These are phyloP conservation scores for Thielaviopsis punctulata DNA, from an alignment of 2,329 filamentous ascomycete species.

Conservation along the genomic window DNA sequence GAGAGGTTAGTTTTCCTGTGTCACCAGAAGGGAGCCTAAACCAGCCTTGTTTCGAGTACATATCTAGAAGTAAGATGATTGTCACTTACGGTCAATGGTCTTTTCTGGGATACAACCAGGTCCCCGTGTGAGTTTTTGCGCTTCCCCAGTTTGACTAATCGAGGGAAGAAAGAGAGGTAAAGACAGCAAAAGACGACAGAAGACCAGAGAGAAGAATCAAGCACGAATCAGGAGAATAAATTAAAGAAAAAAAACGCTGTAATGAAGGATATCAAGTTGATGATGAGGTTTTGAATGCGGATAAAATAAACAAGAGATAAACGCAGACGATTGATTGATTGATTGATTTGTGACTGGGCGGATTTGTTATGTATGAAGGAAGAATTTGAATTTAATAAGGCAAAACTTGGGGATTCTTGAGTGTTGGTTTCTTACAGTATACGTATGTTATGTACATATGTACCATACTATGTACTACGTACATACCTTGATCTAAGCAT, in stretches of 20 bases:
- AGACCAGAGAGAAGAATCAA: background rate
- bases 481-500: too few relatives aligned
- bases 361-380: too few relatives aligned
- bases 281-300: background rate
- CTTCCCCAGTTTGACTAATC: conserved; percentile 42
- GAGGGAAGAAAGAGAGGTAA: background rate
- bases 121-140: conserved; percentile 48
- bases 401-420: background rate
- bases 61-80: background rate
- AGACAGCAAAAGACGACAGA: background rate
- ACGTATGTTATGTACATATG: too few relatives aligned
- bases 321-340: background rate
- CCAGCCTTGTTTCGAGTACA: background rate
- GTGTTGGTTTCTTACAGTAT: too few relatives aligned
- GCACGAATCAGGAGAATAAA: background rate
- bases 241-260: background rate
- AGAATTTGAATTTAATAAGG: too few relatives aligned
- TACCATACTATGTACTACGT: too few relatives aligned
- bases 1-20: conserved; percentile 11
- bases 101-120: conserved; percentile 37
- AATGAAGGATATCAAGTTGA: background rate
- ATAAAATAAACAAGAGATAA: background rate
- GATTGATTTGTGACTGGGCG: background rate
- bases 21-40: background rate
- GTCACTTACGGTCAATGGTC: conserved; percentile 41